phyloP scores from a whole-genome alignment of 371 early-diverging fungal species.

The Umbelopsis sp. region DNA sequence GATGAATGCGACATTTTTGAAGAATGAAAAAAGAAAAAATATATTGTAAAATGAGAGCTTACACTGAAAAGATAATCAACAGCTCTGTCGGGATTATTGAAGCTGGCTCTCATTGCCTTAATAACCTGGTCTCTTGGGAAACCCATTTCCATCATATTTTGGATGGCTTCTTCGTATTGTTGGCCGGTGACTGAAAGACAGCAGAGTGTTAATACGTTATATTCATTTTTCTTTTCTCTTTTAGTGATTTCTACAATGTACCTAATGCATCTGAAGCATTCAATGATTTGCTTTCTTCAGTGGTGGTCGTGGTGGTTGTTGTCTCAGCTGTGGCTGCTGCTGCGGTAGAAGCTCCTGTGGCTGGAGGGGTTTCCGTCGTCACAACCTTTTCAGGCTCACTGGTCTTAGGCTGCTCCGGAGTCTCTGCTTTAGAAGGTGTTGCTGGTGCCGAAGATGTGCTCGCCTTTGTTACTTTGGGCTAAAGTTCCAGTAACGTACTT shows the following conservation, averaged over 20 bases:
- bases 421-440: conserved; percentile 27
- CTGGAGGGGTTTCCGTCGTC: conserved; percentile 31
- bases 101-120: conserved; percentile 93
- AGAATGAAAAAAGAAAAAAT: not conserved
- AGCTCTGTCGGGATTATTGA: conserved; percentile 96
- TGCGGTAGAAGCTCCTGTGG: conserved; percentile 18
- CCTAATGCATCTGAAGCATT: conserved; percentile 24
- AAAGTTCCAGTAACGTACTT: not conserved
- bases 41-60: conserved; percentile 21
- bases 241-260: not conserved
- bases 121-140: conserved; percentile 87
- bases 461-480: conserved; percentile 61
- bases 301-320: conserved; percentile 37
- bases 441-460: conserved; percentile 34
- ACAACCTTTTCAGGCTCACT: conserved; percentile 35
- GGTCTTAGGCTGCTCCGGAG: conserved; percentile 20
- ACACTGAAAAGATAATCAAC: conserved; percentile 95
- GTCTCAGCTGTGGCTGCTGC: conserved; percentile 28
- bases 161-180: conserved; percentile 77
- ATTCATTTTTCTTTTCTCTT: too few species aligned
- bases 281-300: conserved; percentile 27
- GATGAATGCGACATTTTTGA: too few species aligned
- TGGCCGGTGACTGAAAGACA: conserved; percentile 62
- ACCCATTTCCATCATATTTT: conserved; percentile 95
- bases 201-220: too few species aligned